Evolutionary conservation across 2,329 filamentous ascomycete species (phyloP).

Genomic region (Ceratocystis destructans): DNA sequence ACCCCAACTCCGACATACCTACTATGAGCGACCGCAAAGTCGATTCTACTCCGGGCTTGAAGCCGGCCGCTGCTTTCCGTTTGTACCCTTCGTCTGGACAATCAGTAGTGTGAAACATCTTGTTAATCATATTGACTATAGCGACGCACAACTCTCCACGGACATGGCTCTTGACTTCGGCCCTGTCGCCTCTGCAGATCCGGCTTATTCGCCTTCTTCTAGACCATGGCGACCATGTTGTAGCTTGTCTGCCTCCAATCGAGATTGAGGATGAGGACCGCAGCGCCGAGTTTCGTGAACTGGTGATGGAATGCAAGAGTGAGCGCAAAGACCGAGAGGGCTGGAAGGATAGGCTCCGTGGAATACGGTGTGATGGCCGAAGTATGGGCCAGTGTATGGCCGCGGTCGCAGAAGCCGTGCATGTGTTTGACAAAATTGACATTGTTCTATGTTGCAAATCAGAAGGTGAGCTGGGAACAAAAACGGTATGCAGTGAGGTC

Average conservation of each 20-base stretch:
- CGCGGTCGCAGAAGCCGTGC: conserved; percentile 73
- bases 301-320: conserved; percentile 57
- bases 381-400: conserved; percentile 62
- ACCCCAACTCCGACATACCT: neutral
- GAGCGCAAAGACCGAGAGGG: conserved; percentile 52
- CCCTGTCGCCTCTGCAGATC: conserved; percentile 71
- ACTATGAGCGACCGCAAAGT: conserved; percentile 7
- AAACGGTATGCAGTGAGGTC: neutral
- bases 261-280: conserved; percentile 67
- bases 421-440: conserved; percentile 74
- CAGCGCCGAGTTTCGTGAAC: conserved; percentile 64
- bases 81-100: neutral
- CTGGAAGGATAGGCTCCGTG: conserved; percentile 65
- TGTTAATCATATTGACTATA: conserved; percentile 23
- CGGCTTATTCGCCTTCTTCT: conserved; percentile 69
- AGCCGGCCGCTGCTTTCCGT: conserved; percentile 14
- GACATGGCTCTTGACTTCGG: conserved; percentile 85
- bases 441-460: conserved; percentile 82
- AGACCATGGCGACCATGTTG: conserved; percentile 81
- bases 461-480: conserved; percentile 44
- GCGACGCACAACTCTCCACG: conserved; percentile 61
- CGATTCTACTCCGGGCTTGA: neutral
- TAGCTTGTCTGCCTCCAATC: conserved; percentile 64
- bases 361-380: conserved; percentile 49
- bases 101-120: neutral